These are phyloP conservation scores for Pseudocercospora ulei DNA, from an alignment of 2,329 filamentous ascomycete species.

Conservation along the genomic window DNA sequence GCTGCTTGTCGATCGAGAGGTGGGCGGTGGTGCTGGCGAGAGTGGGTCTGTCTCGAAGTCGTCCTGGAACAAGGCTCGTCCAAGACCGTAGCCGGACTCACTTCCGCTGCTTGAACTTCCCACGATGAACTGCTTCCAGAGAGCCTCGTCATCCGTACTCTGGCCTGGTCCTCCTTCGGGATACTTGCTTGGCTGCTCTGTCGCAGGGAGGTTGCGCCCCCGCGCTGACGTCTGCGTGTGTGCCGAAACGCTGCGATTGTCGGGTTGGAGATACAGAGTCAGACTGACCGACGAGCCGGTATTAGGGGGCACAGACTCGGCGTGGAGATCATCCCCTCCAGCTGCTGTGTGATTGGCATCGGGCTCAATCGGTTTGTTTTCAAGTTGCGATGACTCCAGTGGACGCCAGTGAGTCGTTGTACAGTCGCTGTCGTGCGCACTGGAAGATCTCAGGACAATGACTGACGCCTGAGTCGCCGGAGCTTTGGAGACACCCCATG, in stretches of 20 bases:
- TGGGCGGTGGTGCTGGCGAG: slow-evolving; percentile 5
- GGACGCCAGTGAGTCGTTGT: slow-evolving; percentile 3
- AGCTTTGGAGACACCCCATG: slow-evolving; percentile 13
- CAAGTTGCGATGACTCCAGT: background rate
- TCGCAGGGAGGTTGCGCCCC: too few relatives aligned
- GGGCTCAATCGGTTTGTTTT: too few relatives aligned
- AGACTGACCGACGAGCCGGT: too few relatives aligned
- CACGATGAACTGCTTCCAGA: slow-evolving; percentile 26
- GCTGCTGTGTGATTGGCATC: too few relatives aligned
- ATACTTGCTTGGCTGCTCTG: too few relatives aligned
- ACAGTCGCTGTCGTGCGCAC: slow-evolving; percentile 15
- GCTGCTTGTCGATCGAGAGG: background rate
- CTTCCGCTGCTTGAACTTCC: slow-evolving; percentile 20
- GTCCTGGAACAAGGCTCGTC: background rate
- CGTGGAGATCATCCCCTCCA: too few relatives aligned
- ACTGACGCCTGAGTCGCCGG: slow-evolving; percentile 19
- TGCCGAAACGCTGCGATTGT: too few relatives aligned
- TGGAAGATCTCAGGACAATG: slow-evolving; percentile 21
- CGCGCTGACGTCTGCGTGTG: too few relatives aligned
- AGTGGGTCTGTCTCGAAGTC: background rate
- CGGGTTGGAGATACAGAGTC: too few relatives aligned
- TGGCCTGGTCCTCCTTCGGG: background rate
- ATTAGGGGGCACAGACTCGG: too few relatives aligned
- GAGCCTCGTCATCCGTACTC: slow-evolving; percentile 18
- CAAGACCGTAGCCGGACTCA: slow-evolving; percentile 1